These are phyloP conservation scores for Ilyonectria sp. DNA, from an alignment of 2,329 filamentous ascomycete genomes.

Conservation along the genomic window DNA sequence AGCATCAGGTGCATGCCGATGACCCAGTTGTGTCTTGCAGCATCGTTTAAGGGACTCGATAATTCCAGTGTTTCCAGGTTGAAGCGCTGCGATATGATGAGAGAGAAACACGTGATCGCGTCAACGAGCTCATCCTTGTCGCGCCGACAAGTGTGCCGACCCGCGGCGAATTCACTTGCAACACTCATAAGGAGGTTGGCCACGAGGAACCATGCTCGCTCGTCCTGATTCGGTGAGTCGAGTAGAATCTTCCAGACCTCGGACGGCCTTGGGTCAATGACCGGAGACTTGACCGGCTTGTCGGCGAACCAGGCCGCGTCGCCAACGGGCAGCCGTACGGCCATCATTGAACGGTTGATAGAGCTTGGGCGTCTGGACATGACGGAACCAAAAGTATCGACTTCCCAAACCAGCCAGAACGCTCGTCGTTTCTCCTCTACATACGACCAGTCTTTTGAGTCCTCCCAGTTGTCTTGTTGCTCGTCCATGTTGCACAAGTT, in stretches of 20 bases:
- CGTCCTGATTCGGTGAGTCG: conserved; percentile 19
- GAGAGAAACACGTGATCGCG: conserved; percentile 7
- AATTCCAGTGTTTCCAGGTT: conserved; percentile 2
- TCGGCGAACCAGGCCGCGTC: conserved; percentile 18
- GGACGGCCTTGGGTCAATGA: conserved; percentile 6
- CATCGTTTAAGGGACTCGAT: not conserved
- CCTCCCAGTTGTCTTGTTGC: not conserved
- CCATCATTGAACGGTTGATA: conserved; percentile 13
- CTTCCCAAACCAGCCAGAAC: conserved; percentile 15
- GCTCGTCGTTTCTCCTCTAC: conserved; percentile 7
- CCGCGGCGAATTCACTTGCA: not conserved
- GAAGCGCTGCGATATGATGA: conserved; percentile 5
- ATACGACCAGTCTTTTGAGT: conserved; percentile 5
- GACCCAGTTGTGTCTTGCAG: conserved; percentile 12
- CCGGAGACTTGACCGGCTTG: conserved; percentile 12
- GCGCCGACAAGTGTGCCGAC: not conserved
- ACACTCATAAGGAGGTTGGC: conserved; percentile 17
- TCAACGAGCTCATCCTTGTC: conserved; percentile 11
- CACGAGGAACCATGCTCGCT: conserved; percentile 19
- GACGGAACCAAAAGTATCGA: conserved; percentile 12
- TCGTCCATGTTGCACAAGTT: conserved; percentile 21
- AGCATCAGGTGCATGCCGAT: conserved; percentile 23
- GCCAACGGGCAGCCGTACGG: conserved; percentile 8
- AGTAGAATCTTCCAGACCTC: conserved; percentile 17
- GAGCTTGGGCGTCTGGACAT: conserved; percentile 13